Evolutionary conservation across 1,284 basidiomycete genomes (phyloP), one percentile per base, ranked within the genome.

Genomic region (Ganoderma multipileum): DNA sequence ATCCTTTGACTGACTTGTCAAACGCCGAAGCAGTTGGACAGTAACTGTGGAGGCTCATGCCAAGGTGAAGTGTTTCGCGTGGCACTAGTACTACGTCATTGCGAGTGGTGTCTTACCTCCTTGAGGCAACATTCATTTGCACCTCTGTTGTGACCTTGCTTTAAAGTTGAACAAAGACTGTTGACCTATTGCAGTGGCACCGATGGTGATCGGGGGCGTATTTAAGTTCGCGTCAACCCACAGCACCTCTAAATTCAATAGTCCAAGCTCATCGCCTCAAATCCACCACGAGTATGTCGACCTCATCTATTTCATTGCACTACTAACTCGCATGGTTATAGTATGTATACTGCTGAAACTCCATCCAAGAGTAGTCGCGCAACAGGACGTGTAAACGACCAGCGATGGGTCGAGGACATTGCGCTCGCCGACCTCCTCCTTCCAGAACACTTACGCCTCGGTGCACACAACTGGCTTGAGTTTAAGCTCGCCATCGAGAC

Each of bases 401-500:
- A 55, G 14, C 52, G 30, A 20, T 33, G 5, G 18, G 18, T 30
- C 9, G 28, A 18, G 16, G 52, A 55, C 52, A 30, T 18, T 7
- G 38, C 23, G 12, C 8, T 59, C 23, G 57, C 61, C 20, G 68
- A 69, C 4, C 55, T 71, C 1, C 66, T 69, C 59, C 64, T 72
- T 38, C 68, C 68, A 3, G 58, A 61, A 1, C 68, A 66, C 47
- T 54, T 69, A 3, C 71, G 54, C 4, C 66, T 72, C 11, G 66
- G 71, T 11, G n/a, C 61, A 3, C 3, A 52, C 50, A 69, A 72
- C 47, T 72, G 66, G 71, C 66, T 61, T 23, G 71, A 69, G 66
- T 72, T 72, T 64, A 67, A 66, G 64, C 55, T 64, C 33, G 68
- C 68, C 8, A 61, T 72, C 41, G 66, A 72, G 47, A 68, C 68